A percentile compares a stretch with the other conserved stretches of the same genome.
Conservation (phyloP, 108 stramenopile genomes). For the Nitzschia sp. region DNA sequence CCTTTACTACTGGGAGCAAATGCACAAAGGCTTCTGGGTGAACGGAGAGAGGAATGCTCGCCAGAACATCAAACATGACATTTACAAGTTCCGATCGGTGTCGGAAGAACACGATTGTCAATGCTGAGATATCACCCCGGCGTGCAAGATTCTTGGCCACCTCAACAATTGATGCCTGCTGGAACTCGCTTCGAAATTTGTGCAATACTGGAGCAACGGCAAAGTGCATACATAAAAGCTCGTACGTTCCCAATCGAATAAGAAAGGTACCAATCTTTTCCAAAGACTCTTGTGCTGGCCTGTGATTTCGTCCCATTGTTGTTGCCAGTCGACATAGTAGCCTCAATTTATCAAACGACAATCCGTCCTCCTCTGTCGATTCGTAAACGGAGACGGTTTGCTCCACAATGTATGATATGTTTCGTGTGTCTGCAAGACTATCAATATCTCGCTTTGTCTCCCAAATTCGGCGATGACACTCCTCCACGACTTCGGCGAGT, state of each 20-base stretch:
- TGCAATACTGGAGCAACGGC: conserved; percentile 3
- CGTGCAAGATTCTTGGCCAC: conserved; percentile 49
- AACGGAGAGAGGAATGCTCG: conserved; percentile 44
- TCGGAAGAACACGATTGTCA: conserved; percentile 56
- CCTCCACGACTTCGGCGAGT: conserved; percentile 61
- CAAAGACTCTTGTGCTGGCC: conserved; percentile 6
- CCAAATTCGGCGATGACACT: conserved; percentile 85
- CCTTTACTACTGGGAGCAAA: conserved; percentile 41
- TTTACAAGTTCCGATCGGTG: conserved; percentile 39
- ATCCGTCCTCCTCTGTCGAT: not conserved
- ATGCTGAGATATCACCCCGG: conserved; percentile 52
- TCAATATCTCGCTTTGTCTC: conserved; percentile 45
- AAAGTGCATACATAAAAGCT: conserved; percentile 44
- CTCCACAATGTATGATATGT: conserved; percentile 81
- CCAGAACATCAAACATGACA: conserved; percentile 39
- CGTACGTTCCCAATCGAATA: conserved; percentile 51
- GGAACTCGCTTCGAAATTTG: conserved; percentile 51
- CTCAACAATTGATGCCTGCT: conserved; percentile 16
- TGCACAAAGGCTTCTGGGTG: conserved; percentile 51
- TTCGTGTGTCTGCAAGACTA: conserved; percentile 79
- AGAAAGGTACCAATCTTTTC: conserved; percentile 27
- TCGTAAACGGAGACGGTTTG: conserved; percentile 14
- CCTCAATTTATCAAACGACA: conserved; percentile 22
- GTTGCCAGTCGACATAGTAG: conserved; percentile 32
- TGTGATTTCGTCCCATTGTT: not conserved